Percentiles rank a stretch among this genome's conserved stretches.
Conservation (phyloP, 108 stramenopile genomes). For the Cyclostephanos invisitatus region DNA sequence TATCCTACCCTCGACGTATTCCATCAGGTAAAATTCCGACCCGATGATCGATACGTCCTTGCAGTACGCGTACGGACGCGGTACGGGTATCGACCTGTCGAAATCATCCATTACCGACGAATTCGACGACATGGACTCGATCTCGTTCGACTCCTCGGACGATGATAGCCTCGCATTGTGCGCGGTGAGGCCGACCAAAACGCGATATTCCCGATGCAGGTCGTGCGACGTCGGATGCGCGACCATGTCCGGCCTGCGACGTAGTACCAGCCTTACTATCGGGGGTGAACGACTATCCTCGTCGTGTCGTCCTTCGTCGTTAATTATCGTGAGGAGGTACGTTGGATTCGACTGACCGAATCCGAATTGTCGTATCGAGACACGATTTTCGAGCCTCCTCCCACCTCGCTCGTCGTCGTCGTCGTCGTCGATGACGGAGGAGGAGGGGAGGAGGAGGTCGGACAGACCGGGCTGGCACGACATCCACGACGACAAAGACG, state of each 20-base stretch:
- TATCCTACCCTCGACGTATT: constrained; percentile 88
- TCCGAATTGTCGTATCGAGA: constrained; percentile 77
- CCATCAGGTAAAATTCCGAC: constrained; percentile 97
- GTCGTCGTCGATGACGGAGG: constrained; percentile 8
- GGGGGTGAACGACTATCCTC: constrained; percentile 56
- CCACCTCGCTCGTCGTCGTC: background rate
- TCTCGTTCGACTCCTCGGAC: background rate
- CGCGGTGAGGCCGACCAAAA: constrained; percentile 67
- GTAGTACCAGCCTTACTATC: constrained; percentile 49
- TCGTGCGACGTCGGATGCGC: constrained; percentile 95
- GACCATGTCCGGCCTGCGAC: constrained; percentile 92
- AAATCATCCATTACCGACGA: background rate
- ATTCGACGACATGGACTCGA: constrained; percentile 43
- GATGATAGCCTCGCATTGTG: constrained; percentile 91
- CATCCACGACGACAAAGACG: constrained; percentile 62
- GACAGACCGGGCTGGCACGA: constrained; percentile 23
- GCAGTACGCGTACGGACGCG: constrained; percentile 83
- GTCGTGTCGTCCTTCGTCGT: constrained; percentile 5
- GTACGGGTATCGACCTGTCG: constrained; percentile 79
- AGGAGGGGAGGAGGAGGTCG: constrained; percentile 1
- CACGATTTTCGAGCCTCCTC: constrained; percentile 3
- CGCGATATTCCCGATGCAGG: constrained; percentile 93
- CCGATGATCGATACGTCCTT: constrained; percentile 77
- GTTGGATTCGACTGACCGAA: constrained; percentile 98
- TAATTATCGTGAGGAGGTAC: constrained; percentile 66